A percentile compares a stretch with the other conserved stretches of the same genome.
Conservation (phyloP, 768 basidiomycete genomes). For the Rubroboletus pulcherrimus region DNA sequence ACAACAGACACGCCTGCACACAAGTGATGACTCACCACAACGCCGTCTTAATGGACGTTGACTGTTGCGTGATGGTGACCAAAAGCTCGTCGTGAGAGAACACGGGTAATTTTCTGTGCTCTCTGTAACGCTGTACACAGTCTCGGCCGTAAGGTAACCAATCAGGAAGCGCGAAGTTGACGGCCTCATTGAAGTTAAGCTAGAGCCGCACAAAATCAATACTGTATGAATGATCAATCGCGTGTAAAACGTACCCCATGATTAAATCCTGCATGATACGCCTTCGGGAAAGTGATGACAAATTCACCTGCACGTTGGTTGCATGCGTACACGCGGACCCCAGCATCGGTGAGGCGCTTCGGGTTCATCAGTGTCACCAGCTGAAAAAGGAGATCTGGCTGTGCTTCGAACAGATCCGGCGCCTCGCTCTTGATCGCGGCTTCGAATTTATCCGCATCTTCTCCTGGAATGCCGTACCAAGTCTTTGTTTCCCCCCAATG, state of each 20-base stretch:
- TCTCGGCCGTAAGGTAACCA: constrained; percentile 88
- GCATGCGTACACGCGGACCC: constrained; percentile 89
- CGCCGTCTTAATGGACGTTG: constrained; percentile 86
- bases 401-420: constrained; percentile 96
- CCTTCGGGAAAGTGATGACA: constrained; percentile 96
- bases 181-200: constrained; percentile 99
- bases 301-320: constrained; percentile 98
- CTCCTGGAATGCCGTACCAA: constrained; percentile 98
- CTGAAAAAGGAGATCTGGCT: constrained; percentile 95
- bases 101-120: constrained; percentile 89
- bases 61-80: constrained; percentile 96
- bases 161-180: constrained; percentile 95
- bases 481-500: constrained; percentile 99
- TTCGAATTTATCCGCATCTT: constrained; percentile 94
- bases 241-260: constrained; percentile 73
- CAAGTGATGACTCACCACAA: constrained; percentile 62
- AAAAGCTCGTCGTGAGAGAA: constrained; percentile 98
- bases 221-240: constrained; percentile 20
- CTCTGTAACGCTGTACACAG: constrained; percentile 86
- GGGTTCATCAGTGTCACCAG: constrained; percentile 98
- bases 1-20: constrained; percentile 10
- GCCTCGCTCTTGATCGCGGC: constrained; percentile 92
- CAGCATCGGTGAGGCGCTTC: constrained; percentile 76
- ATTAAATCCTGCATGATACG: constrained; percentile 97
- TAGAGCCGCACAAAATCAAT: constrained; percentile 36